Conservation (phyloP, 805 yeast species). For the Starmerella bacillaris region DNA sequence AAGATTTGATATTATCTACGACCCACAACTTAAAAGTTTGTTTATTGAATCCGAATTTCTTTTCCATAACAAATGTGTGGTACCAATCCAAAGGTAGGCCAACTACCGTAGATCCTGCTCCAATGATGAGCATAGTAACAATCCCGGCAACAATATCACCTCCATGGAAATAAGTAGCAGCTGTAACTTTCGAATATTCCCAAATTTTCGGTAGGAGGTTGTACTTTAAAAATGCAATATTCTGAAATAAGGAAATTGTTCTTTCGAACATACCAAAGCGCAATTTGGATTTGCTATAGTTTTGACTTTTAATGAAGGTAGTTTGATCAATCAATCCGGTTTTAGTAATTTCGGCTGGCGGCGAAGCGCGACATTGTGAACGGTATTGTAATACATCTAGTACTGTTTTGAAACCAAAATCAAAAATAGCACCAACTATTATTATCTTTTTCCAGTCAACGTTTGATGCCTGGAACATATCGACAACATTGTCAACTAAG, state of each 20-base stretch:
- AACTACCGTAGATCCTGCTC: conserved; percentile 33
- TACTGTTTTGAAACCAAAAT: conserved; percentile 57
- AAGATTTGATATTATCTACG: conserved; percentile 48
- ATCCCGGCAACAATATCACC: conserved; percentile 19
- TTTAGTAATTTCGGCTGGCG: conserved; percentile 49
- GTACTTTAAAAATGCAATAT: conserved; percentile 37
- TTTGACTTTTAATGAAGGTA: conserved; percentile 59
- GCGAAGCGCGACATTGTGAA: conserved; percentile 22
- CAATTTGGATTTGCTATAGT: conserved; percentile 64
- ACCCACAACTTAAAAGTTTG: conserved; percentile 55
- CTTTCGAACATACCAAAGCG: conserved; percentile 44
- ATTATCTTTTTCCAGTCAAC: conserved; percentile 69
- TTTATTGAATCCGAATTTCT: conserved; percentile 84
- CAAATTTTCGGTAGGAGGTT: conserved; percentile 52
- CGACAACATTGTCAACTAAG: conserved; percentile 22
- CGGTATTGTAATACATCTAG: conserved; percentile 60
- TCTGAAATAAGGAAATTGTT: conserved; percentile 35
- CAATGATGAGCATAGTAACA: conserved; percentile 8
- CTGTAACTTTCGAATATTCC: conserved; percentile 24
- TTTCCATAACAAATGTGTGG: conserved; percentile 74
- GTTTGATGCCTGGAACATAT: conserved; percentile 43
- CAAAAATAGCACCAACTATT: conserved; percentile 54
- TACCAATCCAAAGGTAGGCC: conserved; percentile 58
- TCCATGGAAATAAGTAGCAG: conserved; percentile 22
- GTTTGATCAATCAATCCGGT: conserved; percentile 50